Percentiles rank a stretch among this genome's conserved stretches.
Evolutionary conservation across 345 rosid species (phyloP).

Genomic region (Lagerstroemia speciosa): DNA sequence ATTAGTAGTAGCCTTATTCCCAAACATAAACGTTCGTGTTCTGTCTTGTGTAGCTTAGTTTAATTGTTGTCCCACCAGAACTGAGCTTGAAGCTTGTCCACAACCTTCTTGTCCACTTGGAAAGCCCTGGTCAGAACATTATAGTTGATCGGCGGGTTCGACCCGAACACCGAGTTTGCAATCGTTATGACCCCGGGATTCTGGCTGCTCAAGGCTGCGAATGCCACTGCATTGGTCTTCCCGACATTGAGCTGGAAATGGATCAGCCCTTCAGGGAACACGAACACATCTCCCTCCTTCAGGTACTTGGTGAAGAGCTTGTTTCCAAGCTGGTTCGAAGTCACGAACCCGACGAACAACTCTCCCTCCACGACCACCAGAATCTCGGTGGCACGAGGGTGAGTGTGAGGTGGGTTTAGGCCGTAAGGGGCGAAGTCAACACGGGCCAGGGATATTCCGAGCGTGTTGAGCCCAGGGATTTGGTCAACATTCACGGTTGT

Average conservation of each 20-base stretch:
- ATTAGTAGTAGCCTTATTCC: too few relatives aligned
- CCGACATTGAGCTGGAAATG: constrained; percentile 29
- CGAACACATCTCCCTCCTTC: constrained; percentile 19
- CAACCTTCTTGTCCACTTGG: constrained; percentile 18
- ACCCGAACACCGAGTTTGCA: constrained; percentile 17
- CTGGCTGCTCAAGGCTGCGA: constrained; percentile 21
- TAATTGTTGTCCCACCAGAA: constrained; percentile 17
- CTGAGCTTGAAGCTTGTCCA: constrained; percentile 22
- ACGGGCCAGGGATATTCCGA: constrained; percentile 19
- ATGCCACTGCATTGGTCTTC: constrained; percentile 23
- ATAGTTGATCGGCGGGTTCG: constrained; percentile 15
- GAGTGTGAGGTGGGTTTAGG: constrained; percentile 37
- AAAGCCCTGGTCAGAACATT: constrained; percentile 28
- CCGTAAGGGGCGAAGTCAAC: constrained; percentile 20
- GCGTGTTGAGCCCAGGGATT: constrained; percentile 23
- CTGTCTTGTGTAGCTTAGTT: background rate
- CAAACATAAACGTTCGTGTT: too few relatives aligned
- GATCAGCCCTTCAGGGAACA: constrained; percentile 28
- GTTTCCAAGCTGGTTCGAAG: constrained; percentile 19
- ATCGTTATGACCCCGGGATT: constrained; percentile 22
- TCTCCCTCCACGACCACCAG: constrained; percentile 26
- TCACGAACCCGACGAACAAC: constrained; percentile 25
- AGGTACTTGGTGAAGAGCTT: constrained; percentile 15
- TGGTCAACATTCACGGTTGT: constrained; percentile 5
- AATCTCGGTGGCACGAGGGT: constrained; percentile 33